Evolutionary conservation across 2,329 filamentous ascomycete species (phyloP).

Genomic region (Sclerotinia borealis): DNA sequence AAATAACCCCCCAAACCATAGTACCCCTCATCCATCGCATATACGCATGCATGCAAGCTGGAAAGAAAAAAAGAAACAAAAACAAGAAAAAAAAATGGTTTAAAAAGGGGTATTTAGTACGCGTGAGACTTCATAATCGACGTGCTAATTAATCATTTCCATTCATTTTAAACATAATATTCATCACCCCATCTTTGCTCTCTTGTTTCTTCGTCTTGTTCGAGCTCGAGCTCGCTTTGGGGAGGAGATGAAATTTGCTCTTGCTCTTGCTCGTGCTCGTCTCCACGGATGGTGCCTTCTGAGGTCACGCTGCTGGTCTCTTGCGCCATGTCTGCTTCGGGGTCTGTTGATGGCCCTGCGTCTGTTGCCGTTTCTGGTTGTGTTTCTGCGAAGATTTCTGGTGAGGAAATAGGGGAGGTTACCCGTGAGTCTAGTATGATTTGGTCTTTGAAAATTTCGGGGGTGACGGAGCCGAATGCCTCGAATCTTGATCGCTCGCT

Average conservation of each 20-base stretch:
- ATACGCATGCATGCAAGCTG: not conserved
- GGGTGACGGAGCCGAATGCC: not conserved
- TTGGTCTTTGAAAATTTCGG: not conserved
- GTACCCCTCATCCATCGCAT: not conserved
- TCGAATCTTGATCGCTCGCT: not conserved
- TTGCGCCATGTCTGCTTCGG: not conserved
- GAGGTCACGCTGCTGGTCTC: conserved; percentile 3
- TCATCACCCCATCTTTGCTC: not conserved
- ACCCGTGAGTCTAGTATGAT: not conserved
- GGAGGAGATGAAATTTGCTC: not conserved
- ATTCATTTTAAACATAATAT: conserved; percentile 10
- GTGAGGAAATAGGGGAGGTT: not conserved
- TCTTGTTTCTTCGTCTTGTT: not conserved
- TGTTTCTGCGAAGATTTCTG: not conserved
- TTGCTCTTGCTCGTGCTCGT: no score
- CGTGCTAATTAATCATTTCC: conserved; percentile 5
- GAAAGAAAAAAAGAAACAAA: not conserved
- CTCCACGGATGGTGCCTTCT: conserved; percentile 7
- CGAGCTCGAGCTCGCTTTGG: not conserved
- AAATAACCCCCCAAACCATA: not conserved
- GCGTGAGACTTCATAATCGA: not conserved
- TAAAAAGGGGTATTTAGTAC: conserved; percentile 17
- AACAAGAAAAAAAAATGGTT: not conserved
- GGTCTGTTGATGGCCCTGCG: not conserved
- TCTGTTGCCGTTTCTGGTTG: not conserved